Percentiles rank a stretch among this genome's conserved stretches.
Conservation (phyloP, 768 basidiomycete genomes). For the Serendipita indica region DNA sequence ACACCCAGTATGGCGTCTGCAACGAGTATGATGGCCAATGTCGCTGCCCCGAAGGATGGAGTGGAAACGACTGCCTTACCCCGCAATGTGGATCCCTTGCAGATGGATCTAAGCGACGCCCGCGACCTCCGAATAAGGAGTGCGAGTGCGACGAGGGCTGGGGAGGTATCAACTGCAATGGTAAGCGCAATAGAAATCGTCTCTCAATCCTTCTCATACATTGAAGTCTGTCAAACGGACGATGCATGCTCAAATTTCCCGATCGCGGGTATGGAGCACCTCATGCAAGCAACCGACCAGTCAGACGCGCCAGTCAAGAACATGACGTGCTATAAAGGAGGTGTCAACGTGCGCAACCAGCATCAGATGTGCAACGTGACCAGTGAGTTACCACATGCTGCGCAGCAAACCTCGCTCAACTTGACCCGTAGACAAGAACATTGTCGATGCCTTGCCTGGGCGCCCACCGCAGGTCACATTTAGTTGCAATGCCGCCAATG, state of each 20-base stretch:
- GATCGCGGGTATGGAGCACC: constrained; percentile 30
- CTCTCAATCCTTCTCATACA: constrained; percentile 4
- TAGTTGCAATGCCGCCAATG: constrained; percentile 52
- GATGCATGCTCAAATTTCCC: constrained; percentile 69
- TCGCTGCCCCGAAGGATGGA: constrained; percentile 94
- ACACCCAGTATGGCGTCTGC: constrained; percentile 71
- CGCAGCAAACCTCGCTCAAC: neutral
- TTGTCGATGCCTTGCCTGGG: constrained; percentile 81
- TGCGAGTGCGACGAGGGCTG: constrained; percentile 93
- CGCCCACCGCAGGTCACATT: constrained; percentile 95
- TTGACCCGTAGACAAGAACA: constrained; percentile 64
- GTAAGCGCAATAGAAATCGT: constrained; percentile 29
- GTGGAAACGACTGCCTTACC: constrained; percentile 84
- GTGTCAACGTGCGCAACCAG: constrained; percentile 85
- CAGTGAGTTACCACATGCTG: constrained; percentile 37
- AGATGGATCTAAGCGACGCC: constrained; percentile 71
- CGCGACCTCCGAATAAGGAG: constrained; percentile 55
- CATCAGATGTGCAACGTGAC: constrained; percentile 99
- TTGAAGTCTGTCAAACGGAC: constrained; percentile 71
- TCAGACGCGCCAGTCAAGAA: constrained; percentile 33
- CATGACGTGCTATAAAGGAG: constrained; percentile 91
- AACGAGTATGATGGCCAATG: constrained; percentile 90
- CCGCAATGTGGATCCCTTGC: constrained; percentile 92
- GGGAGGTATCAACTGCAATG: constrained; percentile 95
- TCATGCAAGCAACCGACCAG: constrained; percentile 19